Evolutionary conservation across 805 yeast genomes (phyloP), one percentile per base, ranked within the genome.

Genomic region (Cyberlindnera sargentensis): DNA sequence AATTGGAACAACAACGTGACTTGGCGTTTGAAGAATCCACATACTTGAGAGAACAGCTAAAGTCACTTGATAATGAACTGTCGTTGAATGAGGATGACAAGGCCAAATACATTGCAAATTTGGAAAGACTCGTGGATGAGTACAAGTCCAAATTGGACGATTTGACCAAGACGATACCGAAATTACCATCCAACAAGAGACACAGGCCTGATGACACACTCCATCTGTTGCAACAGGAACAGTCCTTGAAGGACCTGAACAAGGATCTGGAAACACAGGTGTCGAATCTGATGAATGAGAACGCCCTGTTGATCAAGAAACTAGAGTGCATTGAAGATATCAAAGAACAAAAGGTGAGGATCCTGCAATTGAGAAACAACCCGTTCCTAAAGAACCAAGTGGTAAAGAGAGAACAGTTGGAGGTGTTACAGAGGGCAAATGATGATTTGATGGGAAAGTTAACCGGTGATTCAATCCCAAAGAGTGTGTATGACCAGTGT

Each of bases 301-400:
- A 67, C 3, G 57, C 56, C 4, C 47, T 61, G 1, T 53, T 76
- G 34, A 61, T 67, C 8, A 61, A 63, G 15, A 73, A 72, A 40
- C 40, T 69, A 10, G 60, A 66, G 32, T 54, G 64, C 2, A 48
- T 66, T 11, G 59, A 63, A 30, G 54, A 55, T 3, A 46, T 66
- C 28, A 66, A 66, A 36, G 67, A 63, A 37, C 66, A 66, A 34
- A 68, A 66, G 40, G 50, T 71, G 2, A 71, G 80, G 41, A 70
- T 86, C 2, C 59, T 87, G 10, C 84, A 84, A 58, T 61, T 84
- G 44, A 70, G 81, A 37, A 71, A 76, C 30, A 85, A 82, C 57
- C 95, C 95, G 2, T 71, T 80, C 10, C 43, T 71, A 3, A 68
- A 67, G 11, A 82, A 82, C 49, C 90, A 85, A 56, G 60, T 71